Evolutionary conservation across 2,329 filamentous ascomycete species (phyloP).

Genomic region (Trichoderma polysporum): DNA sequence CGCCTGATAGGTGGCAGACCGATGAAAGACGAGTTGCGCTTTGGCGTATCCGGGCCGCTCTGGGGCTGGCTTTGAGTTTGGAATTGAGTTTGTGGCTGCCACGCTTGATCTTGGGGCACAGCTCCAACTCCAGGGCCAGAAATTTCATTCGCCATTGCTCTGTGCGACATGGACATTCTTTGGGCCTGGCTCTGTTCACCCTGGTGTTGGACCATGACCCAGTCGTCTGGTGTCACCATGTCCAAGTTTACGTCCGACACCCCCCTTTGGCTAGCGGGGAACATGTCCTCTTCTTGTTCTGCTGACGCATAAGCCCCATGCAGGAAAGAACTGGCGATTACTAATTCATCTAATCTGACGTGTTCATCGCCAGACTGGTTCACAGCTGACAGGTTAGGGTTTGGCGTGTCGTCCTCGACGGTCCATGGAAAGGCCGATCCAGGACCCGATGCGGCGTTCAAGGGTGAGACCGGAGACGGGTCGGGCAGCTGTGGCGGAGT

Average conservation of each 20-base stretch:
- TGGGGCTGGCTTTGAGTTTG: slow-evolving; percentile 3
- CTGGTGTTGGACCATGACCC: slow-evolving; percentile 35
- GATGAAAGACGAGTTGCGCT: slow-evolving; percentile 52
- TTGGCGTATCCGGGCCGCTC: slow-evolving; percentile 31
- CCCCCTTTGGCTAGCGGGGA: neutral
- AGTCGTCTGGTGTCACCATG: slow-evolving; percentile 28
- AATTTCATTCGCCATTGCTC: slow-evolving; percentile 15
- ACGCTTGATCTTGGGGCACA: slow-evolving; percentile 11
- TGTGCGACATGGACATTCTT: neutral
- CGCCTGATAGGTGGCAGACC: slow-evolving; percentile 60
- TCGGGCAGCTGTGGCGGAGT: slow-evolving; percentile 21
- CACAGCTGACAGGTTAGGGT: neutral
- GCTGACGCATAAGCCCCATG: neutral
- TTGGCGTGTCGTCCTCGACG: neutral
- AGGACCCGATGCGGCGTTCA: slow-evolving; percentile 12
- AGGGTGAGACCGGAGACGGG: slow-evolving; percentile 22
- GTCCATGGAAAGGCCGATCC: slow-evolving; percentile 16
- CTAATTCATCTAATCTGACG: slow-evolving; percentile 3
- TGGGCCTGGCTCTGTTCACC: slow-evolving; percentile 15
- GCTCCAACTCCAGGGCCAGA: slow-evolving; percentile 21
- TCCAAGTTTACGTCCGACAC: neutral
- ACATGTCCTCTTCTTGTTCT: neutral
- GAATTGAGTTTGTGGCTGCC: slow-evolving; percentile 6
- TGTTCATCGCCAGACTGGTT: slow-evolving; percentile 12
- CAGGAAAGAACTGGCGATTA: neutral